Conservation (phyloP, 2,329 filamentous ascomycete species). For the Mollisia scopiformis region DNA sequence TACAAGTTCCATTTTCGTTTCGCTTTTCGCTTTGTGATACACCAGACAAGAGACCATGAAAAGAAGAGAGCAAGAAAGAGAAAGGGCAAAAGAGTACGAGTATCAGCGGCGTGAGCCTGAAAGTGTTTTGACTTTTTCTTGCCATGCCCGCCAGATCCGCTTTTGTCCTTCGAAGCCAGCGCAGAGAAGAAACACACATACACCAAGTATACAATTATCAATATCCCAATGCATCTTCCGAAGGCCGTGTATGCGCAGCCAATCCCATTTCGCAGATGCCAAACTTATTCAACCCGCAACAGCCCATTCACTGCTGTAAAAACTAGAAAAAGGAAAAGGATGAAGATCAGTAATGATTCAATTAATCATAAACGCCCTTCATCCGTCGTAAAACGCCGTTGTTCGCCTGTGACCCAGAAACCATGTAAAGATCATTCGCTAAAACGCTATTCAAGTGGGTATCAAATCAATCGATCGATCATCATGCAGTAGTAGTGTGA, state of each 20-base stretch:
- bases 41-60: background rate
- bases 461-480: constrained; percentile 37
- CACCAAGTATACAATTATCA: background rate
- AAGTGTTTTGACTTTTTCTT: background rate
- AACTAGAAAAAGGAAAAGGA: background rate
- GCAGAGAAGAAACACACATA: no score
- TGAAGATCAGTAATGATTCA: background rate
- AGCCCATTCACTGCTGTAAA: background rate
- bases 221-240: background rate
- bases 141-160: background rate
- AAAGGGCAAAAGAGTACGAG: no score
- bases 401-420: constrained; percentile 10
- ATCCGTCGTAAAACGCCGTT: constrained; percentile 13
- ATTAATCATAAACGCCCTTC: constrained; percentile 6
- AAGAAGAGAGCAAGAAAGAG: background rate
- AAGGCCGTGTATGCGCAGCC: background rate
- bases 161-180: no score
- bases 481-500: constrained; percentile 14
- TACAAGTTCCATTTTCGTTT: background rate
- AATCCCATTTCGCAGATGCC: background rate
- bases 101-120: background rate
- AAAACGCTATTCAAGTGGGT: constrained; percentile 41
- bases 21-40: background rate
- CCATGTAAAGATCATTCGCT: constrained; percentile 34
- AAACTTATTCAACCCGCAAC: background rate